Conservation (phyloP, 495 filamentous ascomycete genomes). For the Tricharina praecox region DNA sequence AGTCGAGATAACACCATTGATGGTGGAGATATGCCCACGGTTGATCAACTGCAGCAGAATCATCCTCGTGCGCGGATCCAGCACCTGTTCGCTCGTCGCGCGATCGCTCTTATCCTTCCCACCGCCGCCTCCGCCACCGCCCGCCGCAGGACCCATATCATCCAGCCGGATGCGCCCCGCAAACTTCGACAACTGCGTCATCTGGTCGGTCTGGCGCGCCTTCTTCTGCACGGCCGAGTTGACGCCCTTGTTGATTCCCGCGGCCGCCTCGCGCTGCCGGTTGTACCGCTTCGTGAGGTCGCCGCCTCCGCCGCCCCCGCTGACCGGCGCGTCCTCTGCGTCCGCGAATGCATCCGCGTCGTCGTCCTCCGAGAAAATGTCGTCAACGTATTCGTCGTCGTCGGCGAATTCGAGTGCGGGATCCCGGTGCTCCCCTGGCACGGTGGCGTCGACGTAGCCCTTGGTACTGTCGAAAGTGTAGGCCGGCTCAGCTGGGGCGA, state of each 20-base stretch:
- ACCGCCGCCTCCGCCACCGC: not conserved
- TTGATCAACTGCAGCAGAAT: conserved; percentile 92
- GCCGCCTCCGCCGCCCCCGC: conserved; percentile 36
- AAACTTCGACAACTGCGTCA: conserved; percentile 65
- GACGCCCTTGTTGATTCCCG: conserved; percentile 36
- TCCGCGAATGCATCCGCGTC: conserved; percentile 40
- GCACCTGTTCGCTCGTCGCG: conserved; percentile 80
- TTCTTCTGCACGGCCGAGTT: conserved; percentile 35
- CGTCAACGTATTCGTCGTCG: conserved; percentile 42
- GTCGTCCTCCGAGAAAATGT: conserved; percentile 32
- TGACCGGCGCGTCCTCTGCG: conserved; percentile 29
- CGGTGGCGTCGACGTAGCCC: conserved; percentile 12
- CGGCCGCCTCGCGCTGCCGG: conserved; percentile 40
- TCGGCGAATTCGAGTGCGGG: conserved; percentile 30
- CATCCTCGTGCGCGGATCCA: conserved; percentile 88
- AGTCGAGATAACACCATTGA: conserved; percentile 78
- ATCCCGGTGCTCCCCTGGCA: not conserved
- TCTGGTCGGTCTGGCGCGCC: conserved; percentile 69
- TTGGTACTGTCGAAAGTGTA: conserved; percentile 15
- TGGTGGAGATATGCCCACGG: conserved; percentile 55
- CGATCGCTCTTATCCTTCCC: conserved; percentile 64
- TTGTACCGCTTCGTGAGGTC: conserved; percentile 87
- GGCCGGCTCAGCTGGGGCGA: conserved; percentile 10
- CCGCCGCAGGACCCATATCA: conserved; percentile 38
- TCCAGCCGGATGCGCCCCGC: conserved; percentile 79